Conservation (phyloP, 2,329 filamentous ascomycete species). For the Paraphoma sp. region DNA sequence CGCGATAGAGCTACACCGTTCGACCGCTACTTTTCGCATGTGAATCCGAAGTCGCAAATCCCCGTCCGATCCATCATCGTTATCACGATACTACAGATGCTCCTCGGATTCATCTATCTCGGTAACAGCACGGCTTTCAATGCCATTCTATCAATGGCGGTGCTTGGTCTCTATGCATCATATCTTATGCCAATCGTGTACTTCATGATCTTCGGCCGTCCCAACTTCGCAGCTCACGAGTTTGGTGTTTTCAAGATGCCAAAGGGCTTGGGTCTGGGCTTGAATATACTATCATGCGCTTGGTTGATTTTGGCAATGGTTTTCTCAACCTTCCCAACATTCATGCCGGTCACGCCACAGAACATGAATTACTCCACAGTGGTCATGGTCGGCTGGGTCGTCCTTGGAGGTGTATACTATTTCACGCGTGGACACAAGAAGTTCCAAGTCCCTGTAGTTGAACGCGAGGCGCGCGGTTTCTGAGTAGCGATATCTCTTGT, state of each 20-base stretch:
- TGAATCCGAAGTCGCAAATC: slow-evolving; percentile 40
- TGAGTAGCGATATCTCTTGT: slow-evolving; percentile 2
- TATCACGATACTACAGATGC: slow-evolving; percentile 37
- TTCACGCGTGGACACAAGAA: slow-evolving; percentile 25
- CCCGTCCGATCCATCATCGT: slow-evolving; percentile 41
- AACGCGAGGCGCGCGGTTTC: slow-evolving; percentile 16
- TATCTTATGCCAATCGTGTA: slow-evolving; percentile 44
- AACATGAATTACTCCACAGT: slow-evolving; percentile 59
- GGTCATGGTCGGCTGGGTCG: slow-evolving; percentile 51
- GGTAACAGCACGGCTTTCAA: slow-evolving; percentile 54
- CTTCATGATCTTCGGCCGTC: slow-evolving; percentile 49
- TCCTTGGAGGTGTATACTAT: slow-evolving; percentile 48
- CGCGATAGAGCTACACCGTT: slow-evolving; percentile 48
- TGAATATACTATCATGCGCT: slow-evolving; percentile 52
- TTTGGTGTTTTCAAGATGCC: slow-evolving; percentile 39
- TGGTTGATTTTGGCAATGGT: slow-evolving; percentile 56
- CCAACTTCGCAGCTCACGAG: slow-evolving; percentile 13
- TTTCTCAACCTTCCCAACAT: slow-evolving; percentile 55
- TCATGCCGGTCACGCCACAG: slow-evolving; percentile 49
- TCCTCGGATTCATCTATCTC: slow-evolving; percentile 48
- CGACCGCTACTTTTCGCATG: slow-evolving; percentile 46
- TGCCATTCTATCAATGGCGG: slow-evolving; percentile 51
- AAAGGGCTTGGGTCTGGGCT: slow-evolving; percentile 33
- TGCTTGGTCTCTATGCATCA: slow-evolving; percentile 51
- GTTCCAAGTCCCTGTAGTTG: slow-evolving; percentile 34